Conservation (phyloP, 2,329 filamentous ascomycete species). For the Xylariales sp. region DNA sequence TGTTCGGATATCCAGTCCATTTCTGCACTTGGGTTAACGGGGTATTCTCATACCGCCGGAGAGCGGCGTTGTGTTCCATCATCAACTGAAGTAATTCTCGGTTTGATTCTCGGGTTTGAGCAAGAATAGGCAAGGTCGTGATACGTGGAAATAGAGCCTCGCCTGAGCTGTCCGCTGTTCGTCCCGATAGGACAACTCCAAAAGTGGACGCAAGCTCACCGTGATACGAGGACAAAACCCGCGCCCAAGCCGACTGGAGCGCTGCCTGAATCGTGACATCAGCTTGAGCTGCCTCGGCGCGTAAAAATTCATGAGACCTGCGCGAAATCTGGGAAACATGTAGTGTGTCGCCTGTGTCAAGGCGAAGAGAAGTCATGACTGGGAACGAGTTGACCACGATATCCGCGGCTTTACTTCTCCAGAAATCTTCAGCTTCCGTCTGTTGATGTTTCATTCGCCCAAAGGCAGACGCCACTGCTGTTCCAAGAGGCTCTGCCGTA, state of each 20-base stretch:
- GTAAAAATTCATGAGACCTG: slow-evolving; percentile 41
- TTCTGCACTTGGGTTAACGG: slow-evolving; percentile 69
- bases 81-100: slow-evolving; percentile 54
- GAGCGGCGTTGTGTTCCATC: slow-evolving; percentile 58
- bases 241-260: slow-evolving; percentile 74
- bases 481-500: neutral
- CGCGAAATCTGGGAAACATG: slow-evolving; percentile 32
- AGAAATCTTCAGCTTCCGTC: slow-evolving; percentile 47
- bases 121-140: slow-evolving; percentile 70
- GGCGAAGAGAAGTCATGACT: slow-evolving; percentile 60
- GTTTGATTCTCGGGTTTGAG: slow-evolving; percentile 51
- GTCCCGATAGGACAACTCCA: slow-evolving; percentile 74
- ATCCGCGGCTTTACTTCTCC: slow-evolving; percentile 51
- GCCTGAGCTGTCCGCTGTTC: slow-evolving; percentile 56
- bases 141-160: slow-evolving; percentile 71
- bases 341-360: slow-evolving; percentile 29
- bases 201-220: slow-evolving; percentile 73
- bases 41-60: slow-evolving; percentile 67
- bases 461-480: slow-evolving; percentile 2
- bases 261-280: slow-evolving; percentile 73
- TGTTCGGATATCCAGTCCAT: slow-evolving; percentile 61
- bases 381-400: slow-evolving; percentile 69
- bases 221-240: slow-evolving; percentile 68
- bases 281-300: slow-evolving; percentile 46
- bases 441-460: neutral